Conservation (phyloP, 441 rosid genomes). For the Bruguiera hainesii region DNA sequence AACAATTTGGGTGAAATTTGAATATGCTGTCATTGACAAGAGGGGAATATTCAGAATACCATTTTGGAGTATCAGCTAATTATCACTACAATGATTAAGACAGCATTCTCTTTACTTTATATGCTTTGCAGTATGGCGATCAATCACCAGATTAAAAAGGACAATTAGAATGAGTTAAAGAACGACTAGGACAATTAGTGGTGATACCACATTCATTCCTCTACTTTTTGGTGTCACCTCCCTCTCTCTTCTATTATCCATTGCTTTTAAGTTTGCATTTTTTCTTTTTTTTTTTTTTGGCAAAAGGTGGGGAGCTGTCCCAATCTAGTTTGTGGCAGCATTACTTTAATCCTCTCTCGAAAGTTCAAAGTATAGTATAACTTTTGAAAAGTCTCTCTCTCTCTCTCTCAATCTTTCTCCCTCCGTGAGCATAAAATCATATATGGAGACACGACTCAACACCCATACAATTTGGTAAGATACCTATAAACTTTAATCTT, state of each 20-base stretch:
- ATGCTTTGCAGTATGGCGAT: background rate
- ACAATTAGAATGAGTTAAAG: conserved; percentile 18
- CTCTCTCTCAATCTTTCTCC: background rate
- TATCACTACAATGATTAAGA: conserved; percentile 18
- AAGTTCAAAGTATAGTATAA: background rate
- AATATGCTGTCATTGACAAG: background rate
- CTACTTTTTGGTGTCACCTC: conserved; percentile 4
- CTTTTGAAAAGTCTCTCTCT: background rate
- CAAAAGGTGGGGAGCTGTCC: conserved; percentile 11
- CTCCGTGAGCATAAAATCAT: too few species aligned
- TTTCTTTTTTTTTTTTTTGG: conserved; percentile 6
- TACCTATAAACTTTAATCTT: too few species aligned
- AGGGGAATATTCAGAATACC: background rate
- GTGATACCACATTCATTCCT: background rate
- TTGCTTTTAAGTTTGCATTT: conserved; percentile 19
- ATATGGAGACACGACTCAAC: too few species aligned
- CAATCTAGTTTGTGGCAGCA: conserved; percentile 7
- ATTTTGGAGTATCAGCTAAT: background rate
- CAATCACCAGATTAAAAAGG: conserved; percentile 8
- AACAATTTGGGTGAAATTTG: too few species aligned
- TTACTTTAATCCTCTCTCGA: conserved; percentile 8
- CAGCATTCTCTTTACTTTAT: conserved; percentile 12
- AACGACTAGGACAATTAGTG: conserved; percentile 4
- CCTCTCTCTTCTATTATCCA: conserved; percentile 43
- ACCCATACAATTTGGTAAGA: too few species aligned